Evolutionary conservation across 1,284 basidiomycete genomes (phyloP).

Genomic region (Pyrrhoderma lamaoense): DNA sequence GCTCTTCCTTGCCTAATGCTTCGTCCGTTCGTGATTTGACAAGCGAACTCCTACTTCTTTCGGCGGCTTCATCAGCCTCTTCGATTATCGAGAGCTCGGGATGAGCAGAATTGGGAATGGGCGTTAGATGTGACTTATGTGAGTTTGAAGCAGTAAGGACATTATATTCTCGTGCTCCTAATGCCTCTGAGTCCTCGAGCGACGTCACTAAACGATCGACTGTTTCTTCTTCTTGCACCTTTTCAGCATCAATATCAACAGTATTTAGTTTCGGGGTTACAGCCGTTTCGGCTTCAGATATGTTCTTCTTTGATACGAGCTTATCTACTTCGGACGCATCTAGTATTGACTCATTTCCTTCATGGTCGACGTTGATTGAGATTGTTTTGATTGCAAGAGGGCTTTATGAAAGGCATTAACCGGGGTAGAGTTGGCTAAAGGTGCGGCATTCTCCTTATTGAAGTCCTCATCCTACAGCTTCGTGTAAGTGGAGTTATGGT

Average conservation of each 20-base stretch:
- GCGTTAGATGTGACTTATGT: no score
- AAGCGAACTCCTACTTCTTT: conserved; percentile 24
- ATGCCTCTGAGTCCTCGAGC: no score
- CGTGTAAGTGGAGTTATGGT: conserved; percentile 3
- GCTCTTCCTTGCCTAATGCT: not conserved
- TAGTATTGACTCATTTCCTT: conserved; percentile 7
- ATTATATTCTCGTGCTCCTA: no score
- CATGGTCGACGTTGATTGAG: conserved; percentile 1
- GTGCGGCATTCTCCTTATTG: conserved; percentile 35
- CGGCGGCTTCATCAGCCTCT: conserved; percentile 57
- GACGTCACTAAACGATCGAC: no score
- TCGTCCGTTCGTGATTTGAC: not conserved
- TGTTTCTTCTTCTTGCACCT: no score
- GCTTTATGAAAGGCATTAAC: conserved; percentile 45
- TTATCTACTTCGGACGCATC: not conserved
- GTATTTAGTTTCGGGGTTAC: no score
- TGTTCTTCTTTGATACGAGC: no score
- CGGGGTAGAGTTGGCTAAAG: conserved; percentile 20
- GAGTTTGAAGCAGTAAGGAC: no score
- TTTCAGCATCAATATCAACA: no score
- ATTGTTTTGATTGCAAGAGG: conserved; percentile 38
- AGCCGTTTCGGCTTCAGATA: no score
- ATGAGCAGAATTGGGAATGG: conserved; percentile 10
- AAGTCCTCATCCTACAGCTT: conserved; percentile 28
- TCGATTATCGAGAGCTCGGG: conserved; percentile 60